Conservation (phyloP, 148 eudicot genomes). For the Fagopyrum homotropicum region DNA sequence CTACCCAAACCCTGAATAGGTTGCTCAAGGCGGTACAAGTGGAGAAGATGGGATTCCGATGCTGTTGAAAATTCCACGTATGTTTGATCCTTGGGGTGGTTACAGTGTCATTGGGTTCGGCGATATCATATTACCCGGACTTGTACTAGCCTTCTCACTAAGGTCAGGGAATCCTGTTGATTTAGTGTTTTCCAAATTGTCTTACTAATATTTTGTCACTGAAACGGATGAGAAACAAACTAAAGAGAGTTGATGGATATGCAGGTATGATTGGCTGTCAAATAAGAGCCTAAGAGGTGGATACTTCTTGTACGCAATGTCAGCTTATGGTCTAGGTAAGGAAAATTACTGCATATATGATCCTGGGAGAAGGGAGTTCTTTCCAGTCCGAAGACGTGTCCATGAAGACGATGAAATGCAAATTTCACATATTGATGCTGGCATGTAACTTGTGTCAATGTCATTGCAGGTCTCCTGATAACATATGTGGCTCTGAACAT, state of each 20-base stretch:
- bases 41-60: conserved; percentile 99
- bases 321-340: conserved; percentile 88
- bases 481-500: conserved; percentile 75
- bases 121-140: conserved; percentile 91
- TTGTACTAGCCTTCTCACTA: conserved; percentile 77
- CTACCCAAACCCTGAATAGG: conserved; percentile 35
- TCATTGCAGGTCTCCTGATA: conserved; percentile 57
- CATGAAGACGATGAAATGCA: neutral
- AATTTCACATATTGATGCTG: no score
- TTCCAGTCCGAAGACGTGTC: neutral
- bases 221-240: neutral
- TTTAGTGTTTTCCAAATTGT: neutral
- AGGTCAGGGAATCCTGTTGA: conserved; percentile 39
- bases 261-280: conserved; percentile 95
- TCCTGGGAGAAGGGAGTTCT: no score
- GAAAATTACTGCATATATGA: neutral
- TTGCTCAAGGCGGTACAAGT: conserved; percentile 91
- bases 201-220: neutral
- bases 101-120: conserved; percentile 99
- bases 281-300: conserved; percentile 71
- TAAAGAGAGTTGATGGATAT: conserved; percentile 3
- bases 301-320: conserved; percentile 91
- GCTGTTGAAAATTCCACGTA: conserved; percentile 93
- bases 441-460: neutral
- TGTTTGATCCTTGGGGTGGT: conserved; percentile 99